Base-by-base conservation (phyloP, 495 filamentous ascomycete species). In the Glutinoglossum americanum region DNA sequence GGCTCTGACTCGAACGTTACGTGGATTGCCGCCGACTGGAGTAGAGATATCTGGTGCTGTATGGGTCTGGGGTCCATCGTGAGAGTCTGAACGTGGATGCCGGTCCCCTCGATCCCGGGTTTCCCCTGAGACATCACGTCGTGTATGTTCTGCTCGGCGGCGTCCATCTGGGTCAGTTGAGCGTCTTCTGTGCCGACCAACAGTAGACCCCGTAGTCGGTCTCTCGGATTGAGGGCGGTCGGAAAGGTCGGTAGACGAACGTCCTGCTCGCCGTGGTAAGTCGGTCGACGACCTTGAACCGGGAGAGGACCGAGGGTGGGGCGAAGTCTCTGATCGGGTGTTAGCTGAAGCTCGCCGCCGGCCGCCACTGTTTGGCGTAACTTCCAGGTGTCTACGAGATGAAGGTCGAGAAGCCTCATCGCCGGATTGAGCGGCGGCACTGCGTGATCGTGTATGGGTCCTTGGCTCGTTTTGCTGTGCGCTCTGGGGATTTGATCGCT, bases 211-310 rank as follows among this genome's bases (percentile, higher is more conserved):
- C 15, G 54, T n/a, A 2, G 13, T 1, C 4, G 54, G 54, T 15
- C 7, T 26, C 21, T 35, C 33, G 8, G 54, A 47, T 23, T 27
- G 54, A 44, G 35, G 54, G 17, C 13, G 64, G 19, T 73, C 63
- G n/a, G 68, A 70, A 1, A 84, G 67, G 61, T 87, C 83, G 9
- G 78, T 82, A 37, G 54, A 25, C 39, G 81, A 82, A 30, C 74
- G 71, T 15, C 73, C 67, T 54, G 74, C 72, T 55, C 73, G 70
- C 51, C 68, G 69, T 28, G 66, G 55, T 7, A 72, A 70, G 17
- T 66, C 60, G 39, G 73, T 67, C 2, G 71, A 61, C 4, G 69
- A 60, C 25, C 68, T 55, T 30, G 51, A 47, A 53, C 51, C 57
- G 11, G 54, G 41, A 15, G 61, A 58, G 5, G 56, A 49, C 27